Evolutionary conservation across 768 basidiomycete species (phyloP).

Genomic region (Amanita polypyramis): DNA sequence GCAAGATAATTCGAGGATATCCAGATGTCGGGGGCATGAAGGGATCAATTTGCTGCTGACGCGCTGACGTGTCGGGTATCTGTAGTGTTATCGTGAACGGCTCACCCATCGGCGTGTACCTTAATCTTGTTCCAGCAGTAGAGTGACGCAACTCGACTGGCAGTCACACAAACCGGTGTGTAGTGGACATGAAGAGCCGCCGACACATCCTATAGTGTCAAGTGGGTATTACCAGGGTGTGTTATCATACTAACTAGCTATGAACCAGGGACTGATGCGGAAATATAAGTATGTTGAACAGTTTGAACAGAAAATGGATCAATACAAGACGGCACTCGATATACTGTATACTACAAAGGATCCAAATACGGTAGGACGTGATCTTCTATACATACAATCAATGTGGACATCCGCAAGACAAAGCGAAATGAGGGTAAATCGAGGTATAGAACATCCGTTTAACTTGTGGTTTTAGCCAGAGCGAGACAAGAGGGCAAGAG

Average conservation of each 20-base stretch:
- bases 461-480: conserved; percentile 1
- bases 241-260: not conserved
- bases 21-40: conserved; percentile 78
- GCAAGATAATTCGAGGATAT: conserved; percentile 55
- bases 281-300: not conserved
- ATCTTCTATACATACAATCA: not conserved
- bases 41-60: conserved; percentile 54
- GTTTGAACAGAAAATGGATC: not conserved
- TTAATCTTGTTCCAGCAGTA: conserved; percentile 42
- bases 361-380: not conserved
- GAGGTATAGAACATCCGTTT: not conserved
- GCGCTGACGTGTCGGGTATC: conserved; percentile 58
- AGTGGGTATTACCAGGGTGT: conserved; percentile 1
- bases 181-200: conserved; percentile 44
- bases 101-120: conserved; percentile 22
- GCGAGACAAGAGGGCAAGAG: conserved; percentile 6
- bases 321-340: not conserved
- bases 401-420: not conserved
- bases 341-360: conserved; percentile 2
- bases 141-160: conserved; percentile 50
- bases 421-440: not conserved
- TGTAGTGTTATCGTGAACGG: conserved; percentile 29
- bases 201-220: conserved; percentile 28
- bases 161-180: conserved; percentile 39
- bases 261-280: not conserved